Base-by-base conservation (phyloP, 495 filamentous ascomycete genomes). In the Xylaria longipes region DNA sequence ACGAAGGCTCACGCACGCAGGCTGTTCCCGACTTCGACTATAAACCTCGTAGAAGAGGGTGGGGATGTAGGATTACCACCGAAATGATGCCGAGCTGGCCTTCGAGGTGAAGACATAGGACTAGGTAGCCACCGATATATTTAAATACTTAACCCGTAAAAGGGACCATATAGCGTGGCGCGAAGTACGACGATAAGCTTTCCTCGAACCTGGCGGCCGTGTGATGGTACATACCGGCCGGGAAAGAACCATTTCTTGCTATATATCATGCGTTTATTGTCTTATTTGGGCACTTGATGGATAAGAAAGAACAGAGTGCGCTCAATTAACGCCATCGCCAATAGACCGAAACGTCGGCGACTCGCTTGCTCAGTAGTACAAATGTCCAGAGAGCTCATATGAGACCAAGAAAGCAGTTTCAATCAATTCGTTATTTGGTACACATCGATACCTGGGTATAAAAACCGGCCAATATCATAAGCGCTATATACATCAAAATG, bases 401-500 rank as follows among this genome's bases (percentile, higher is more conserved):
- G 45, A 65, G 43, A 65, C 7, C 7, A 65, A 31, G 5, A 0
- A 14, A 31, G 31, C 6, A 22, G 11, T 50, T 67, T 29, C 22
- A 56, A 39, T 54, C 22, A 1, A 11, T 29, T 56, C 35, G 35
- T 67, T 56, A 41, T 39, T 39, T 8, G 65, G 35, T 66, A 67
- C 15, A 15, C 46, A 1, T 22, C 12, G 48, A 67, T 67, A 56
- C 48, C 48, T 56, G 65, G 65, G 65, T 67, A 67, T 66, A 39
- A 52, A 41, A 54, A 31, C 46, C 46, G 31, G 20, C 31, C 4
- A 52, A 37, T 37, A 66, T 22, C 65, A 41, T 27, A 14, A 56
- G 14, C 20, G 46, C 20, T 56, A 56, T 56, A 67, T 67, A 56
- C 46, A 66, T 27, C 15, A 56, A 20, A 56, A 17, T 22, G 65